These are phyloP conservation scores for Priceomyces castillae DNA, from an alignment of 805 yeast species.

Conservation along the genomic window DNA sequence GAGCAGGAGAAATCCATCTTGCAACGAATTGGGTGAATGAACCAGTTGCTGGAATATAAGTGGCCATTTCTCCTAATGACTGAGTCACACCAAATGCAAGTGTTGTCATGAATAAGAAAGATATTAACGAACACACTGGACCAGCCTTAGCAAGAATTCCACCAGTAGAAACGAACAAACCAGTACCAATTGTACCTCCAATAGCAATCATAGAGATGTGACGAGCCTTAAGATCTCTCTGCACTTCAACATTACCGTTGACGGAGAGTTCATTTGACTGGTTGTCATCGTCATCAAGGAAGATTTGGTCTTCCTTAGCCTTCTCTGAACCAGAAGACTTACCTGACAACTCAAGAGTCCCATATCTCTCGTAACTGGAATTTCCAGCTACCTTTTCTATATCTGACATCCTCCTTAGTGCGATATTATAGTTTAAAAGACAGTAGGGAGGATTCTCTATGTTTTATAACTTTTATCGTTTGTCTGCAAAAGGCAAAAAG, in stretches of 20 bases:
- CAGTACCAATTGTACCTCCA: constrained; percentile 81
- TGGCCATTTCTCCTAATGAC: constrained; percentile 78
- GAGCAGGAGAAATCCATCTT: constrained; percentile 64
- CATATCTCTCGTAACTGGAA: constrained; percentile 2
- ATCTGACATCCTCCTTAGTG: constrained; percentile 4
- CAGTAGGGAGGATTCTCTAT: background rate
- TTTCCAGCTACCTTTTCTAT: constrained; percentile 4
- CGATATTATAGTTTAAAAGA: background rate
- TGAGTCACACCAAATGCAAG: constrained; percentile 67
- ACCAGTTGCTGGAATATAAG: constrained; percentile 66
- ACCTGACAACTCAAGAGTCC: background rate
- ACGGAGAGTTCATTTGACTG: background rate
- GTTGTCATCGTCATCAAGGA: background rate
- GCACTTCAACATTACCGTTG: constrained; percentile 34
- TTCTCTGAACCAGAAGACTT: background rate
- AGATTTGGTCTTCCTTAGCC: background rate
- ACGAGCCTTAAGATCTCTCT: constrained; percentile 60
- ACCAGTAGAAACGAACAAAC: constrained; percentile 66
- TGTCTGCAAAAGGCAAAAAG: constrained; percentile 1
- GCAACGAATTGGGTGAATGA: constrained; percentile 71
- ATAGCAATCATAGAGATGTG: constrained; percentile 74
- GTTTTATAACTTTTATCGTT: background rate
- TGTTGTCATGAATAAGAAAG: constrained; percentile 64
- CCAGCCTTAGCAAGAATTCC: constrained; percentile 57
- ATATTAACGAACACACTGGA: constrained; percentile 64